Base-by-base conservation (phyloP, 805 yeast species). In the Metschnikowia henanensis region DNA sequence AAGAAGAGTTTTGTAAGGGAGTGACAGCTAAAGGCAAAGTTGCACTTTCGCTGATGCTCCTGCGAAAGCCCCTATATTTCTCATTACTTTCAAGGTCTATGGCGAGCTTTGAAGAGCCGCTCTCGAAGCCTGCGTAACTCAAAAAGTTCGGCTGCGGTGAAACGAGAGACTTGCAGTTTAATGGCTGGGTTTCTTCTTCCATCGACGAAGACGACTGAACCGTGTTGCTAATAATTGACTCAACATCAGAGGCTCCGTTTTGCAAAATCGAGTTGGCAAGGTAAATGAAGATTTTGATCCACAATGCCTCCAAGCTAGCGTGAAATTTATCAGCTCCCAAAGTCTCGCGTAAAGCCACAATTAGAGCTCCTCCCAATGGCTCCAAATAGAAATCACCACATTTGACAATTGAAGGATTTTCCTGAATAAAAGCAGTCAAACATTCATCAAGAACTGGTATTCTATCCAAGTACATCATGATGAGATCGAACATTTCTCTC, bases 41-140 rank as follows among this genome's bases (percentile, higher is more conserved):
- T n/a, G 46, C 29, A 13, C 30, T 12, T 30, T 48, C 52, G 25
- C 47, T 46, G 28, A 15, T 16, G 46, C 62, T 64, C 58, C 75
- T 61, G 61, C 75, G 68, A 55, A 71, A 71, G 1, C 75, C 75
- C 45, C 53, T 64, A 53, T 71, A 71, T 44, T 66, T 70, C 34
- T 60, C 67, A 46, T 67, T 67, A 10, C 55, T 54, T 21, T 53
- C 45, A 20, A 66, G 58, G 18, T 61, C 56, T 39, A 67, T 53
- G 33, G 56, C 55, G 48, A 64, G 57, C 13, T 56, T 49, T 17
- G 41, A 46, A 20, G 34, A 17, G 29, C 28, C 35, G n/a, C 23
- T 21, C 9, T 22, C 37, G 8, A 25, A 21, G 8, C 16, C 13
- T 6, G 31, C n/a, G 13, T 42, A 18, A 22, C 25, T 19, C 19